These are phyloP conservation scores for Lactarius deliciosus DNA, from an alignment of 768 basidiomycete genomes.

Conservation along the genomic window DNA sequence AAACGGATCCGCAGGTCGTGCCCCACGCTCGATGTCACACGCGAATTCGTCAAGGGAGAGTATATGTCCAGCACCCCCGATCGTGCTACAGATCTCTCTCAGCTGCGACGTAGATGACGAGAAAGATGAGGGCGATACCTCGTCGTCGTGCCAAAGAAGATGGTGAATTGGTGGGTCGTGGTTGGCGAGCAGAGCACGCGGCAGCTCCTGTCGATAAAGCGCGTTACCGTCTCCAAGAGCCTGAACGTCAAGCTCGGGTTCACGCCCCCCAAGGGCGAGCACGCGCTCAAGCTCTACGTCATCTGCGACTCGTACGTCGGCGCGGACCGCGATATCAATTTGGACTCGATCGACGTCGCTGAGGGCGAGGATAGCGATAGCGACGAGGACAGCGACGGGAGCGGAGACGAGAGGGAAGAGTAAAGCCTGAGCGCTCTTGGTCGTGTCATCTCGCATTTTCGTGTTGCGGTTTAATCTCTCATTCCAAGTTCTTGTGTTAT, in stretches of 20 bases:
- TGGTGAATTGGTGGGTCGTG: slow-evolving; percentile 97
- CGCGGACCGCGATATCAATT: slow-evolving; percentile 86
- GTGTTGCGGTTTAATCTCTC: background rate
- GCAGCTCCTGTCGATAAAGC: slow-evolving; percentile 83
- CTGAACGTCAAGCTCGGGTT: slow-evolving; percentile 89
- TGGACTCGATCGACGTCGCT: slow-evolving; percentile 82
- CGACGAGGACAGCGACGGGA: slow-evolving; percentile 52
- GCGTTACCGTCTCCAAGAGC: slow-evolving; percentile 73
- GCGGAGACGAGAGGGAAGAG: slow-evolving; percentile 50
- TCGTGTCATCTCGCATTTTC: background rate
- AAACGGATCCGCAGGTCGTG: slow-evolving; percentile 61
- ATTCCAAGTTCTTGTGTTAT: background rate
- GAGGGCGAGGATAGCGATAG: slow-evolving; percentile 88
- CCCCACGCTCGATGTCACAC: slow-evolving; percentile 90
- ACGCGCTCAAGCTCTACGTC: slow-evolving; percentile 81
- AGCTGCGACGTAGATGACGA: slow-evolving; percentile 70
- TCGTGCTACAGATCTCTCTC: slow-evolving; percentile 75
- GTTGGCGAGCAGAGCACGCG: slow-evolving; percentile 78
- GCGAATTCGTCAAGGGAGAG: slow-evolving; percentile 83
- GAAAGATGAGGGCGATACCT: slow-evolving; percentile 66
- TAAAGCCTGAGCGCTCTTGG: no score
- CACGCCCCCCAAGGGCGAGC: slow-evolving; percentile 78
- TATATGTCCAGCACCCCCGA: slow-evolving; percentile 82
- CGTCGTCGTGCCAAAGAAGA: slow-evolving; percentile 90
- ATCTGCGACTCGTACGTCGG: slow-evolving; percentile 93